Evolutionary conservation across 768 basidiomycete species (phyloP).

Genomic region (Leccinum olivaceopallidum): DNA sequence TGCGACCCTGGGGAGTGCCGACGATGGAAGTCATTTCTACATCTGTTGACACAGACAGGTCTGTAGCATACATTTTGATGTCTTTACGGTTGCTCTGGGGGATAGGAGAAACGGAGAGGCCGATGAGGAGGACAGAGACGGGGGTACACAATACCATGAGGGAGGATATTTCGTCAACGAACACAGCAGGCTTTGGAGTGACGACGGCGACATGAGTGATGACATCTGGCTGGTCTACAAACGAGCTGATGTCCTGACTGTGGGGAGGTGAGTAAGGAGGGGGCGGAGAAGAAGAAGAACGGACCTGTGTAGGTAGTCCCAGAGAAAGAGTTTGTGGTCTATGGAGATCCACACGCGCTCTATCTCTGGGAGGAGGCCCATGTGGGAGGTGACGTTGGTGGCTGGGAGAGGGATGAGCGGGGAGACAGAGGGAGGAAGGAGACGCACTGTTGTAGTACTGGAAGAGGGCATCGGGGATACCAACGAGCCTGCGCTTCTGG

Average conservation of each 20-base stretch:
- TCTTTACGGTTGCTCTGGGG: constrained; percentile 57
- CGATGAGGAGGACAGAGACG: constrained; percentile 79
- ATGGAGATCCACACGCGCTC: constrained; percentile 95
- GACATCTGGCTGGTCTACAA: constrained; percentile 85
- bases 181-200: constrained; percentile 80
- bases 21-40: constrained; percentile 84
- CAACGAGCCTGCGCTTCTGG: constrained; percentile 72
- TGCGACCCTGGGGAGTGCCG: constrained; percentile 79
- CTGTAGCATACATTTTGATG: constrained; percentile 88
- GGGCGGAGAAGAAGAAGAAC: constrained; percentile 31
- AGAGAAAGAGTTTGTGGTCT: constrained; percentile 91
- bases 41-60: constrained; percentile 75
- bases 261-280: constrained; percentile 9
- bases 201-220: constrained; percentile 90
- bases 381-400: constrained; percentile 69
- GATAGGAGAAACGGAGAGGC: constrained; percentile 57
- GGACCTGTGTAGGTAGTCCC: constrained; percentile 96
- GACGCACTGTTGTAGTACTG: constrained; percentile 74
- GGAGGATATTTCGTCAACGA: constrained; percentile 89
- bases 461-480: constrained; percentile 77
- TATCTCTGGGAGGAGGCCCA: constrained; percentile 92
- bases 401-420: constrained; percentile 40
- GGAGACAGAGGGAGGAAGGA: constrained; percentile 1
- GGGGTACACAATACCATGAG: constrained; percentile 91
- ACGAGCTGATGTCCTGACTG: constrained; percentile 91